Conservation (phyloP, 495 filamentous ascomycete species). For the Neurospora pannonica region DNA sequence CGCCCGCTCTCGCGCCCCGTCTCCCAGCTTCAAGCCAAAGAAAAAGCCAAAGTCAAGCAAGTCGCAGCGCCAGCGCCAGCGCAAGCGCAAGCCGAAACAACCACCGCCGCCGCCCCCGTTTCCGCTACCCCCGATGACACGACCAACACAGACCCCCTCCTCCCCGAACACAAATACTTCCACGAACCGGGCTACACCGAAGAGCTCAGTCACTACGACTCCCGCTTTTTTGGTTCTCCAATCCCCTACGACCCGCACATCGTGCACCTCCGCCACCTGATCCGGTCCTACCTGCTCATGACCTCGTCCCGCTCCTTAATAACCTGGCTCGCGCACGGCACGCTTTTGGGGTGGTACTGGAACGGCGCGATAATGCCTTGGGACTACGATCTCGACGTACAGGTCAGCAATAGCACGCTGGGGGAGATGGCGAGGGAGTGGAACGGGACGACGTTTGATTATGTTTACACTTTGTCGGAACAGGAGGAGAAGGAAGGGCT, state of each 20-base stretch:
- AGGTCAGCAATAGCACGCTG: conserved; percentile 58
- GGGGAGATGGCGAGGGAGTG: conserved; percentile 49
- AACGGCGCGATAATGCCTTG: conserved; percentile 75
- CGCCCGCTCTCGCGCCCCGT: background rate
- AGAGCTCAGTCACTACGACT: conserved; percentile 61
- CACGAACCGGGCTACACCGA: conserved; percentile 48
- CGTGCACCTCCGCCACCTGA: conserved; percentile 54
- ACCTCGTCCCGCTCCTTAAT: conserved; percentile 55
- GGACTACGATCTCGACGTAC: conserved; percentile 84
- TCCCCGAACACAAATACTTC: conserved; percentile 34
- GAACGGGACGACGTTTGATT: conserved; percentile 54
- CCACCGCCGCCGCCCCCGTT: background rate
- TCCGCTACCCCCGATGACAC: background rate
- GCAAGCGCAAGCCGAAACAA: background rate
- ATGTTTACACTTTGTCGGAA: conserved; percentile 26
- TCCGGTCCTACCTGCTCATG: conserved; percentile 55
- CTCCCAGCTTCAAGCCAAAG: background rate
- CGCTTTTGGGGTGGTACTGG: conserved; percentile 88
- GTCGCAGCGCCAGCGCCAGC: background rate
- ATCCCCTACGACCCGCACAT: conserved; percentile 56
- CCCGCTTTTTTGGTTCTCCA: conserved; percentile 50
- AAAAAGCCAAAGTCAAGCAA: background rate
- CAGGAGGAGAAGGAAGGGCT: background rate
- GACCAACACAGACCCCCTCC: background rate
- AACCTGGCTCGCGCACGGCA: conserved; percentile 85